phyloP scores from a whole-genome alignment of 495 filamentous ascomycete species.

The Cryomyces antarcticus region DNA sequence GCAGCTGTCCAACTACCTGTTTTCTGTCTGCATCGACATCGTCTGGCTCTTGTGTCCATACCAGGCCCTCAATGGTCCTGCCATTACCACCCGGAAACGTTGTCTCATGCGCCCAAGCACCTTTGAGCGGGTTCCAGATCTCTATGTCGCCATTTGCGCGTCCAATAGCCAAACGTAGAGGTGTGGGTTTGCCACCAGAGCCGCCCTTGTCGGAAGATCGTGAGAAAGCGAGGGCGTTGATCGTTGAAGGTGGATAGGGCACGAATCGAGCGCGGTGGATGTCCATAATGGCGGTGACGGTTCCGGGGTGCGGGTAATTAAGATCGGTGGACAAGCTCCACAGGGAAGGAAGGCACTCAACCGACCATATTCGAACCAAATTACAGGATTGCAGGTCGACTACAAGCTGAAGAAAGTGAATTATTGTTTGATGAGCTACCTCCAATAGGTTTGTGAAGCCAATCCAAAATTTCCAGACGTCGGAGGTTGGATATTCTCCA shows the following conservation, averaged over 20 bases:
- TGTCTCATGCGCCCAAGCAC: constrained; percentile 77
- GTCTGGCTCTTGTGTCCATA: constrained; percentile 77
- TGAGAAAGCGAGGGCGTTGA: constrained; percentile 88
- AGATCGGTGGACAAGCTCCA: too few relatives aligned
- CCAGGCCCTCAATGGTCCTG: constrained; percentile 70
- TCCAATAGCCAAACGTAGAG: constrained; percentile 66
- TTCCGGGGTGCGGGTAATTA: too few relatives aligned
- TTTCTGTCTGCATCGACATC: constrained; percentile 39
- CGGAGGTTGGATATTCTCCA: too few relatives aligned
- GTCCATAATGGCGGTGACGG: constrained; percentile 40
- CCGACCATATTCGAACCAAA: too few relatives aligned
- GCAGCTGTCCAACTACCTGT: constrained; percentile 47
- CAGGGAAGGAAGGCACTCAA: too few relatives aligned
- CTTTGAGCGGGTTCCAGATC: constrained; percentile 85
- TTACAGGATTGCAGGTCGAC: too few relatives aligned
- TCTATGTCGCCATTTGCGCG: constrained; percentile 92
- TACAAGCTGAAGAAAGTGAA: too few relatives aligned
- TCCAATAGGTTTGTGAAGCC: too few relatives aligned
- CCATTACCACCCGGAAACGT: constrained; percentile 68
- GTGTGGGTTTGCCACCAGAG: constrained; percentile 27
- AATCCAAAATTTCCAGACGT: too few relatives aligned
- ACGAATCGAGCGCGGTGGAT: constrained; percentile 95
- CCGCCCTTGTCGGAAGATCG: constrained; percentile 38
- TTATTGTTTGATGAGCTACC: too few relatives aligned
- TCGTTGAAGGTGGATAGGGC: constrained; percentile 77